A percentile compares a stretch with the other conserved stretches of the same genome.
phyloP scores from a whole-genome alignment of 192 early-diverging fungal genomes.

The Anaeromyces robustus region DNA sequence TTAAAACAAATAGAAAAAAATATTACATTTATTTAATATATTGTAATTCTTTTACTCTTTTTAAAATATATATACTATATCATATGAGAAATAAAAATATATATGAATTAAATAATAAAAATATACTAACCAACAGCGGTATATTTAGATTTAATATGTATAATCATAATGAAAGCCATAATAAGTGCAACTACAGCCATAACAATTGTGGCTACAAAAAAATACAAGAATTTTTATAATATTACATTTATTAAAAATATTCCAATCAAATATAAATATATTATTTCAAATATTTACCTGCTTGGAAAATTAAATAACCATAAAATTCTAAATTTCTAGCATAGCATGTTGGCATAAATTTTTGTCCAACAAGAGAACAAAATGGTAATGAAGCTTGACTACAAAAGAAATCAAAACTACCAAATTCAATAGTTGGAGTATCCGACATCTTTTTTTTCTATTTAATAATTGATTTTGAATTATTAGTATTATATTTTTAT shows the following conservation, averaged over 20 bases:
- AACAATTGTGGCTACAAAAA: conserved; percentile 83
- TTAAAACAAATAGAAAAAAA: no score
- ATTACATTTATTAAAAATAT: no score
- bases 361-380: conserved; percentile 77
- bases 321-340: conserved; percentile 84
- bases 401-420: conserved; percentile 84
- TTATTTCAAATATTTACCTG: no score
- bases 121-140: conserved; percentile 81
- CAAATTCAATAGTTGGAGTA: conserved; percentile 27
- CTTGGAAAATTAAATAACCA: conserved; percentile 80
- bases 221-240: no score
- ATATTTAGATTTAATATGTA: conserved; percentile 93
- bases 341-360: conserved; percentile 62
- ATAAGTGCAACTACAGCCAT: conserved; percentile 81
- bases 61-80: no score
- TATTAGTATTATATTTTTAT: no score
- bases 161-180: conserved; percentile 98
- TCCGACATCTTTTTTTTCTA: not conserved
- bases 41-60: no score
- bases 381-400: conserved; percentile 62
- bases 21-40: not conserved
- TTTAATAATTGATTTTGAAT: not conserved
- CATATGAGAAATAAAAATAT: no score
- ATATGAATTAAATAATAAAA: not conserved
- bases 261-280: no score